Conservation (phyloP, 2,329 filamentous ascomycete species). For the Fusarium sp. region DNA sequence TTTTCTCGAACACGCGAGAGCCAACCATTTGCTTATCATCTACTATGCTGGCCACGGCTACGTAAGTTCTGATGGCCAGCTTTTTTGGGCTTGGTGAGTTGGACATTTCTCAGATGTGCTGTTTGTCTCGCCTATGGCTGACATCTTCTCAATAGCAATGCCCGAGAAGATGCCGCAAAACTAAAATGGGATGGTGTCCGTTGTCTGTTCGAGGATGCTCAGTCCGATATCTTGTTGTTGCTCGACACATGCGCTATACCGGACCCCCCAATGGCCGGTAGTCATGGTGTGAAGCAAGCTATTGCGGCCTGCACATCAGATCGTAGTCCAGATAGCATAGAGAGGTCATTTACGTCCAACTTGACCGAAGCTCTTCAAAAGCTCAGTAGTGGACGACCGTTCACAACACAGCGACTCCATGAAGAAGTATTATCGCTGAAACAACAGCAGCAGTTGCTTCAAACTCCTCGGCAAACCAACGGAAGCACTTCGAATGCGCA, state of each 20-base stretch:
- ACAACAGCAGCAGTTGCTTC: conserved; percentile 58
- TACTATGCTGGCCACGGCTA: conserved; percentile 73
- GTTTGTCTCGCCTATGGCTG: conserved; percentile 53
- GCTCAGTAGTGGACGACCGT: conserved; percentile 64
- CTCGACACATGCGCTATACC: conserved; percentile 70
- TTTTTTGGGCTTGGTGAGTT: conserved; percentile 75
- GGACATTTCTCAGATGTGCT: conserved; percentile 32
- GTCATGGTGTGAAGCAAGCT: conserved; percentile 69
- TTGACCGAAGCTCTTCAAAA: conserved; percentile 66
- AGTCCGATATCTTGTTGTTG: conserved; percentile 71
- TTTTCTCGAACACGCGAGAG: conserved; percentile 67
- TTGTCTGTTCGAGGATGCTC: conserved; percentile 70
- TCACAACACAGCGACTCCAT: conserved; percentile 66
- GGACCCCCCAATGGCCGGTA: conserved; percentile 62
- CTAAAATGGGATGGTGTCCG: conserved; percentile 73
- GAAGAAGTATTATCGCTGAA: conserved; percentile 64
- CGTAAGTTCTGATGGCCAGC: conserved; percentile 67
- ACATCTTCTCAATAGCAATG: conserved; percentile 60
- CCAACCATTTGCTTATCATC: conserved; percentile 71
- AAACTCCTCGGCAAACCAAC: conserved; percentile 58
- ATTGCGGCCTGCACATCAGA: conserved; percentile 70
- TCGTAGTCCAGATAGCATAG: conserved; percentile 57
- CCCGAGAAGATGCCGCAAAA: conserved; percentile 67
- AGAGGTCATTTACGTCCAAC: conserved; percentile 69
- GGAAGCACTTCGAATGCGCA: conserved; percentile 55